A percentile compares a stretch with the other conserved stretches of the same genome.
phyloP scores from a whole-genome alignment of 1,139 yeast species.

The Candida mesenterica region DNA sequence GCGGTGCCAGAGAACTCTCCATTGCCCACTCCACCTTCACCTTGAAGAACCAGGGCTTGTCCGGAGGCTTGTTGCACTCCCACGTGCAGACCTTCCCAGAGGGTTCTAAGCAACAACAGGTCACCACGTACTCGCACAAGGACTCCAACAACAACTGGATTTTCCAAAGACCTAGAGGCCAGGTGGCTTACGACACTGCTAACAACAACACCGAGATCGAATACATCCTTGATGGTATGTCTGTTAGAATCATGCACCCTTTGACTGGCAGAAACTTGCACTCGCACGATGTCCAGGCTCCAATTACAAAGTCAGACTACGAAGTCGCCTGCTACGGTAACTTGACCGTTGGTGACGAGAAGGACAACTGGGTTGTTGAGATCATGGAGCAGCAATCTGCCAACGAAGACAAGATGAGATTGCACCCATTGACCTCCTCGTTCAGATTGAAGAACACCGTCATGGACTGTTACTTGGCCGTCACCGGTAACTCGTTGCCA shows the following conservation, averaged over 20 bases:
- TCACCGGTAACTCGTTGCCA: slow-evolving; percentile 77
- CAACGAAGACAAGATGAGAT: slow-evolving; percentile 57
- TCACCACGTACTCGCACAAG: slow-evolving; percentile 90
- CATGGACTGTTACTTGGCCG: slow-evolving; percentile 82
- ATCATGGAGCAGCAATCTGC: slow-evolving; percentile 79
- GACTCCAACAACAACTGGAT: slow-evolving; percentile 91
- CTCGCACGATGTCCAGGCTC: slow-evolving; percentile 81
- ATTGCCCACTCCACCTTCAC: slow-evolving; percentile 76
- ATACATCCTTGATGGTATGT: slow-evolving; percentile 68
- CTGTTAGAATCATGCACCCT: slow-evolving; percentile 75
- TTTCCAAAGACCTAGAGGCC: slow-evolving; percentile 70
- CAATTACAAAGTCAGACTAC: slow-evolving; percentile 61
- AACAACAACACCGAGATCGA: slow-evolving; percentile 54
- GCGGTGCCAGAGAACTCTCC: slow-evolving; percentile 88
- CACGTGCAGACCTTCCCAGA: slow-evolving; percentile 92
- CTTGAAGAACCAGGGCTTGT: slow-evolving; percentile 84
- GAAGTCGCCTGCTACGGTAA: slow-evolving; percentile 97
- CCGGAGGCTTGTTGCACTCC: slow-evolving; percentile 92
- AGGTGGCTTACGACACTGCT: slow-evolving; percentile 50
- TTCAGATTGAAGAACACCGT: slow-evolving; percentile 70
- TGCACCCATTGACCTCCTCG: slow-evolving; percentile 87
- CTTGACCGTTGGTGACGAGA: slow-evolving; percentile 77
- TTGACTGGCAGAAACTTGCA: slow-evolving; percentile 88
- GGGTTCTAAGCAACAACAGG: slow-evolving; percentile 95
- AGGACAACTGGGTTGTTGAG: slow-evolving; percentile 94